Percentiles rank a stretch among this genome's conserved stretches.
phyloP scores from a whole-genome alignment of 176 grass and related monocot species.

The Oryza glumipatula region DNA sequence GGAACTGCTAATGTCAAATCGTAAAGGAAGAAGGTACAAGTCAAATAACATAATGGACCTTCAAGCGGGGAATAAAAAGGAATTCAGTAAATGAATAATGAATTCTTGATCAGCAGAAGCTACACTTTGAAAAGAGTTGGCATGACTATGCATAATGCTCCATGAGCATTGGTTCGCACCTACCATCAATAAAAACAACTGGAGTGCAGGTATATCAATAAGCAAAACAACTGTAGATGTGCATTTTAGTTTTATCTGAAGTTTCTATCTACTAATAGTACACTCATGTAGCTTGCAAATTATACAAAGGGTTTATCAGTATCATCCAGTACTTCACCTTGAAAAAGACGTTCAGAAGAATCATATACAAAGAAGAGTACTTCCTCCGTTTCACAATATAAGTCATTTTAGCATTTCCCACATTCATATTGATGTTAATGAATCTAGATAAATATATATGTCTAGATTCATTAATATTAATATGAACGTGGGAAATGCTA shows the following conservation, averaged over 20 bases:
- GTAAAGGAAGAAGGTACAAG: neutral
- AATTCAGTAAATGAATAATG: neutral
- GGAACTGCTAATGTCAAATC: neutral
- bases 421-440: too few species aligned
- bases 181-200: neutral
- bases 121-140: conserved; percentile 1
- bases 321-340: neutral
- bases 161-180: neutral
- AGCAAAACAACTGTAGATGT: neutral
- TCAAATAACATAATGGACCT: neutral
- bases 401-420: too few species aligned
- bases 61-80: neutral
- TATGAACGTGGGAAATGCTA: too few species aligned
- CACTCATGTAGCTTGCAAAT: neutral
- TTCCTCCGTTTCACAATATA: too few species aligned
- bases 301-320: neutral
- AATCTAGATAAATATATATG: too few species aligned
- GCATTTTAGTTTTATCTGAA: neutral
- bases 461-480: too few species aligned
- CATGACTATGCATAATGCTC: neutral
- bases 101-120: neutral
- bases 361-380: neutral
- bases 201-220: neutral
- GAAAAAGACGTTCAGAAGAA: neutral
- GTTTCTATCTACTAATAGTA: conserved; percentile 4